A percentile compares a stretch with the other conserved stretches of the same genome.
These are phyloP conservation scores for Auricularia auricula-judae DNA, from an alignment of 768 basidiomycete species.

Conservation along the genomic window DNA sequence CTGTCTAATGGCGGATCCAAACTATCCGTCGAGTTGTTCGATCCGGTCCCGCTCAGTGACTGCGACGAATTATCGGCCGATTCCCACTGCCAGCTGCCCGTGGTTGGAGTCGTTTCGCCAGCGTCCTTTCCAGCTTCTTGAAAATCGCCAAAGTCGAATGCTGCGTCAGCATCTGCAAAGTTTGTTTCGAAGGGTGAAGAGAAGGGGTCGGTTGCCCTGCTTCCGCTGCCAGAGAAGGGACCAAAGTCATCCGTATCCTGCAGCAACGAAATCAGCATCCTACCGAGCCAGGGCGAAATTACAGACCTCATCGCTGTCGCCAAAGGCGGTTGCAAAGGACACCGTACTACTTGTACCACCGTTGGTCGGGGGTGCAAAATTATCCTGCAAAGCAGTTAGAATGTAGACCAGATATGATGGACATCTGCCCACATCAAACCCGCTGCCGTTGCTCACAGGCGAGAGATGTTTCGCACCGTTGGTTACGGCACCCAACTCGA, in stretches of 20 bases:
- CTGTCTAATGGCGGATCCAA: neutral
- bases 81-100: slow-evolving; percentile 42
- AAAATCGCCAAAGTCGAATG: slow-evolving; percentile 76
- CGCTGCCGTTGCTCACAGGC: slow-evolving; percentile 31
- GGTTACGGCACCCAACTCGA: slow-evolving; percentile 41
- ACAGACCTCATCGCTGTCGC: slow-evolving; percentile 30
- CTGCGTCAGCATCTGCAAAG: slow-evolving; percentile 51
- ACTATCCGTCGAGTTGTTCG: neutral
- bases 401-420: slow-evolving; percentile 14
- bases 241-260: slow-evolving; percentile 57
- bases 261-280: neutral
- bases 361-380: slow-evolving; percentile 15
- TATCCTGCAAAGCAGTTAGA: slow-evolving; percentile 15
- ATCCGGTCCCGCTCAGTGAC: slow-evolving; percentile 1
- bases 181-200: slow-evolving; percentile 34
- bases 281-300: slow-evolving; percentile 27
- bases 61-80: slow-evolving; percentile 1
- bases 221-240: slow-evolving; percentile 61
- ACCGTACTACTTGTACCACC: slow-evolving; percentile 8
- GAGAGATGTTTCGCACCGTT: slow-evolving; percentile 33
- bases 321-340: slow-evolving; percentile 31
- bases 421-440: slow-evolving; percentile 27
- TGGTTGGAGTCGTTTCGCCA: slow-evolving; percentile 48
- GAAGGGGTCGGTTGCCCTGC: slow-evolving; percentile 42
- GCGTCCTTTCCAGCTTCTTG: slow-evolving; percentile 38